Evolutionary conservation across 2,329 filamentous ascomycete genomes (phyloP).

Genomic region (Phyllosticta citribraziliensis): DNA sequence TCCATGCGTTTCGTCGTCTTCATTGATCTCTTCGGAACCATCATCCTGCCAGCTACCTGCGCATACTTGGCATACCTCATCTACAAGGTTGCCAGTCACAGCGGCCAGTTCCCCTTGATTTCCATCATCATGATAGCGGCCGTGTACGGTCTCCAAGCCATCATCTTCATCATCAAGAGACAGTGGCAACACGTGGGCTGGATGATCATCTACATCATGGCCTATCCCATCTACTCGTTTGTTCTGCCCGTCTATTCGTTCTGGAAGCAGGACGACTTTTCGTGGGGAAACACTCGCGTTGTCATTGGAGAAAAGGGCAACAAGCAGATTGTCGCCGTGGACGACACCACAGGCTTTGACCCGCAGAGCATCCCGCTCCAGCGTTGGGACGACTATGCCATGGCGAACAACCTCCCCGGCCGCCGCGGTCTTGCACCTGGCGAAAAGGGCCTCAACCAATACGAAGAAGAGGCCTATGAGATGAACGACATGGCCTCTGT

Average conservation of each 20-base stretch:
- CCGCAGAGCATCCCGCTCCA: constrained; percentile 88
- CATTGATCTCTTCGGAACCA: constrained; percentile 83
- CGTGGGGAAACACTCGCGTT: constrained; percentile 96
- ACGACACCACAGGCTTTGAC: constrained; percentile 76
- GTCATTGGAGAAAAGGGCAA: constrained; percentile 89
- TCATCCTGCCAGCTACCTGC: constrained; percentile 83
- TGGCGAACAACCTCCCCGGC: constrained; percentile 77
- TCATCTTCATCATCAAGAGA: constrained; percentile 93
- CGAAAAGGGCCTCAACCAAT: constrained; percentile 53
- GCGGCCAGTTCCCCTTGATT: constrained; percentile 71
- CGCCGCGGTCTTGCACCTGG: constrained; percentile 59
- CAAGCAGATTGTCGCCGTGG: constrained; percentile 79
- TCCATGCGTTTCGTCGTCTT: constrained; percentile 96
- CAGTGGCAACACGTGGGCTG: constrained; percentile 98
- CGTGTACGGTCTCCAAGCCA: constrained; percentile 88
- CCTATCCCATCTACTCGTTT: constrained; percentile 89
- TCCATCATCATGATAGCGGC: constrained; percentile 82
- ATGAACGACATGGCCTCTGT: constrained; percentile 98
- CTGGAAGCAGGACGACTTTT: constrained; percentile 99
- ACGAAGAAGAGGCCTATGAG: constrained; percentile 72
- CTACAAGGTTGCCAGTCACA: constrained; percentile 60
- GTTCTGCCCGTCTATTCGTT: constrained; percentile 91
- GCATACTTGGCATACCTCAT: constrained; percentile 82
- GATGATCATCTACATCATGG: constrained; percentile 98
- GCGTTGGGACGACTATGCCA: constrained; percentile 93